Base-by-base conservation (phyloP, 2,329 filamentous ascomycete genomes). In the Claviceps citrina region DNA sequence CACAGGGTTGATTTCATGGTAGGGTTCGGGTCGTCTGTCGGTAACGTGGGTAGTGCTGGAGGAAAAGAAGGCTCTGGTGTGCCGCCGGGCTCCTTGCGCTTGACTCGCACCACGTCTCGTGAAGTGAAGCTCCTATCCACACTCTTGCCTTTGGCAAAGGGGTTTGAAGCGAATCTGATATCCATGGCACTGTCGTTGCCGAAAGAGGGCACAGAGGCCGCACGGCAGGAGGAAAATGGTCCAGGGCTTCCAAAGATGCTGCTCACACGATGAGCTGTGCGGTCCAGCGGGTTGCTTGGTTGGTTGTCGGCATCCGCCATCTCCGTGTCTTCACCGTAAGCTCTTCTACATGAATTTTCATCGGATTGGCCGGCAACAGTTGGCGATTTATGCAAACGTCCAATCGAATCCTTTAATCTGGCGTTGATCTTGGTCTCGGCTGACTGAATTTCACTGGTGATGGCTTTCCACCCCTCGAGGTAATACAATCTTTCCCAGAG, bases 401-500 rank as follows among this genome's bases (percentile, higher is more conserved):
- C 53, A 24, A 63, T 55, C 33, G 61, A 60, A 31, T 53, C 53
- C 16, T 57, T 55, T 19, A 62, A 46, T 13, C 59, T 61, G 18
- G 64, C 59, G 51, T 72, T 76, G 49, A 71, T 62, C 31, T 66
- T 66, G 32, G 71, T 67, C 56, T 93, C 84, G 47, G 76, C 85
- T 2, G 65, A 60, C 31, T 65, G 62, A 22, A 93, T 75, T 48
- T 85, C 81, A 8, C 66, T 61, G 7, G 63, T 60, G 46, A 87
- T 69, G 6, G 81, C 73, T 47, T 77, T 77, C 84, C 91, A 98
- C 5, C 91, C 91, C 62, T 96, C 87, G 7, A 78, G 63, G 27
- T 78, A 71, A 59, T 93, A 98, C 12, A 93, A 63, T 12, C 76
- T 70, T 54, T 84, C 80, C 91, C 91, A 98, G 22, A 96, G 64